Evolutionary conservation across 2,329 filamentous ascomycete species (phyloP), one percentile per base, ranked within the genome.

Genomic region (Acarospora socialis): DNA sequence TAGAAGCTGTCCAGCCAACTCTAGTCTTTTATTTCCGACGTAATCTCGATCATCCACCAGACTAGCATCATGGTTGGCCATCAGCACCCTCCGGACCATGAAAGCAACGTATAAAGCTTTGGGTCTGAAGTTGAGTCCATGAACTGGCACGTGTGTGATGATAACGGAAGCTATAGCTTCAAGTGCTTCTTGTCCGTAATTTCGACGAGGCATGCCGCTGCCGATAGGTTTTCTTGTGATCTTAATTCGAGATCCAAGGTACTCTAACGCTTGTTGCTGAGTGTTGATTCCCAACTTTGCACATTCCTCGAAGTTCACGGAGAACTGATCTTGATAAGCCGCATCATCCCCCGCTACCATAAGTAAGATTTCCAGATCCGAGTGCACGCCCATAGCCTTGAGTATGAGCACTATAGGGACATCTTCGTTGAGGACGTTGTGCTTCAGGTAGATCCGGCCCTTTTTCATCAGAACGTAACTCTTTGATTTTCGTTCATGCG

Each of bases 11-110:
- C 90, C 90, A 33, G 92, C 92, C 57, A 98, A 57, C 55, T 98
- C 90, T 25, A 98, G 65, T 38, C 90, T 75, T 59, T 98, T 98
- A 60, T 98, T 98, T 43, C 90, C 90, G 18, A 98, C 84, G 49
- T 95, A 98, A 57, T 98, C 92, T 50, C 90, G 73, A 53, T 98
- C 90, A 46, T 98, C 90, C 2, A 98, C 83, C 32, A 95, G 64
- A 35, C 79, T 83, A 1, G 81, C 72, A 49, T 98, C 82, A 37
- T 90, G 80, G 49, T 84, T 78, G 2, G 86, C 86, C 81, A 95
- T 93, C 29, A 98, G 60, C 3, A 95, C 86, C 54, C 86, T 73
- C n/a, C 90, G 78, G 17, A 84, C 82, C 90, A 98, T 98, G 63
- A 93, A 82, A 28, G 87, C 87, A 34, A 98, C 74, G 48, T 95